Conservation (phyloP, 2,329 filamentous ascomycete species). For the Xylariaceae sp. region DNA sequence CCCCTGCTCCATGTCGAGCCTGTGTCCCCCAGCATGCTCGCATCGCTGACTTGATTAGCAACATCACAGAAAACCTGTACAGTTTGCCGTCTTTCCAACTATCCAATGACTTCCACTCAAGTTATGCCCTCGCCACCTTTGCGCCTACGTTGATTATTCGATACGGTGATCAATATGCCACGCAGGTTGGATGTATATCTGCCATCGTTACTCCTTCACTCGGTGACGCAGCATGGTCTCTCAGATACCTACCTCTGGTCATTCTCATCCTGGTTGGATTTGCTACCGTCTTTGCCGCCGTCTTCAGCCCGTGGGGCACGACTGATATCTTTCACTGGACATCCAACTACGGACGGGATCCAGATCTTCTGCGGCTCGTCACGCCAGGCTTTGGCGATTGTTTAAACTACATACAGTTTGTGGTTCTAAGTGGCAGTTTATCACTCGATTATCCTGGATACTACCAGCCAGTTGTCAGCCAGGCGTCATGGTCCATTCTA, state of each 20-base stretch:
- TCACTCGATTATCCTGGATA: constrained; percentile 89
- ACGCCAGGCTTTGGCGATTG: constrained; percentile 97
- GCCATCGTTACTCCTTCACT: constrained; percentile 82
- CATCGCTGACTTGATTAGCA: constrained; percentile 13
- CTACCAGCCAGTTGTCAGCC: constrained; percentile 87
- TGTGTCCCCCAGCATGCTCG: constrained; percentile 7
- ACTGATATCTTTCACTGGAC: constrained; percentile 91
- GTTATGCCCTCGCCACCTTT: constrained; percentile 83
- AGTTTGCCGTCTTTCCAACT: constrained; percentile 71
- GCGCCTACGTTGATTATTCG: constrained; percentile 69
- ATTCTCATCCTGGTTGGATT: constrained; percentile 77
- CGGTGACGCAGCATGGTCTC: constrained; percentile 64
- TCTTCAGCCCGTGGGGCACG: constrained; percentile 92
- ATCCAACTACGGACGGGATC: constrained; percentile 95
- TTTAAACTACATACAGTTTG: constrained; percentile 93
- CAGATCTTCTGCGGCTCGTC: constrained; percentile 84
- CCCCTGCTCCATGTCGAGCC: not conserved
- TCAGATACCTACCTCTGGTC: constrained; percentile 74
- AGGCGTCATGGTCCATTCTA: constrained; percentile 81
- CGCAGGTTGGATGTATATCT: constrained; percentile 74
- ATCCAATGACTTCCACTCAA: constrained; percentile 71
- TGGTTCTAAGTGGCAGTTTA: constrained; percentile 81
- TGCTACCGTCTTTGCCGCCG: constrained; percentile 79
- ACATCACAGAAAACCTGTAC: constrained; percentile 30
- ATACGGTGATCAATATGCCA: constrained; percentile 65